phyloP scores from a whole-genome alignment of 2,329 filamentous ascomycete species.

The Mariannaea sp. region DNA sequence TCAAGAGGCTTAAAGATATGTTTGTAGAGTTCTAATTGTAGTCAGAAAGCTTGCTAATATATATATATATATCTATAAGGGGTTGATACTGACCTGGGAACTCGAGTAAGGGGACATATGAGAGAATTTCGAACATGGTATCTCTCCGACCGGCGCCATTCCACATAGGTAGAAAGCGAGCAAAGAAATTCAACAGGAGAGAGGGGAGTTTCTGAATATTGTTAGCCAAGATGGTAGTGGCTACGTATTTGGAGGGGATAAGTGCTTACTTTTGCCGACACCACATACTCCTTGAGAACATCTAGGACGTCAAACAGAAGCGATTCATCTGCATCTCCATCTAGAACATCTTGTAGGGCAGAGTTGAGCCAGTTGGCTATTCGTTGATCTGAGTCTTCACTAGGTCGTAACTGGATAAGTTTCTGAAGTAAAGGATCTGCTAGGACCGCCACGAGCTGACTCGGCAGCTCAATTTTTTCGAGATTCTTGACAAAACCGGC shows the following conservation, averaged over 20 bases:
- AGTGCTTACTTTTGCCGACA: conserved; percentile 57
- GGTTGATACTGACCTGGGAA: conserved; percentile 62
- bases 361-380: conserved; percentile 64
- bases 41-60: conserved; percentile 36
- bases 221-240: conserved; percentile 9
- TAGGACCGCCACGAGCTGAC: conserved; percentile 78
- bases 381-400: conserved; percentile 55
- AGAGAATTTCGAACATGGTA: conserved; percentile 62
- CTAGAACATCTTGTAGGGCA: conserved; percentile 59
- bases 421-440: conserved; percentile 80
- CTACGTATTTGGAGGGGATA: background rate
- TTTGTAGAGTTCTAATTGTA: conserved; percentile 52
- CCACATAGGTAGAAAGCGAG: conserved; percentile 63
- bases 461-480: conserved; percentile 80
- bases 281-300: conserved; percentile 60
- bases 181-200: conserved; percentile 55
- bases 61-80: no score
- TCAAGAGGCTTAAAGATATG: conserved; percentile 59
- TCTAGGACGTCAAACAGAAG: conserved; percentile 59
- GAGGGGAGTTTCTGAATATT: conserved; percentile 50
- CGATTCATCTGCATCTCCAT: conserved; percentile 55
- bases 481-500: conserved; percentile 72
- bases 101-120: conserved; percentile 57
- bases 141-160: conserved; percentile 61
- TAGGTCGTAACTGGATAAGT: conserved; percentile 67